phyloP scores from a whole-genome alignment of 75 land plant species.

The Pinus albicaulis region DNA sequence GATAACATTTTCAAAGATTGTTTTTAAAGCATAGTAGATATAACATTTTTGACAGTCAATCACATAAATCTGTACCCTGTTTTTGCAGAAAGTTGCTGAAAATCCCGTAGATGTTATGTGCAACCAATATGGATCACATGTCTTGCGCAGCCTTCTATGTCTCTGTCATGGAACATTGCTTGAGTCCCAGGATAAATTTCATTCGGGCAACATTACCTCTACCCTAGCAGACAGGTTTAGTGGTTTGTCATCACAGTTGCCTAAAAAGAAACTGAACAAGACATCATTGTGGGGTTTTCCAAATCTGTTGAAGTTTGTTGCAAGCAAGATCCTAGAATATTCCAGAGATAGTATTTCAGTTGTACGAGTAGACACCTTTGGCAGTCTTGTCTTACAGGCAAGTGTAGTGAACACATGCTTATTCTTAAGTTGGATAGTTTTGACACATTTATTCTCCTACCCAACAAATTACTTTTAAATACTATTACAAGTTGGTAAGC shows the following conservation, averaged over 20 bases:
- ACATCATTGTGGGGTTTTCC: constrained; percentile 43
- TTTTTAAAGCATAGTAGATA: not conserved
- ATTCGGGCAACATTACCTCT: constrained; percentile 27
- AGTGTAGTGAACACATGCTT: not conserved
- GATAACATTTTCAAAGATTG: not conserved
- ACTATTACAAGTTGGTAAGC: not conserved
- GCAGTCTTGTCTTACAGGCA: constrained; percentile 90
- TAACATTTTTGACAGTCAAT: not conserved
- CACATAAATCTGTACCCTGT: not conserved
- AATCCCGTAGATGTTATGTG: constrained; percentile 52
- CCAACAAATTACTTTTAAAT: not conserved
- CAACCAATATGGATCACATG: constrained; percentile 92
- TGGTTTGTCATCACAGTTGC: constrained; percentile 9
- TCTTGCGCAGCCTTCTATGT: constrained; percentile 76
- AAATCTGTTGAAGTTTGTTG: constrained; percentile 48
- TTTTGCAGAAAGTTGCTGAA: constrained; percentile 45
- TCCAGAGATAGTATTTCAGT: constrained; percentile 28
- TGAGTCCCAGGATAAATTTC: constrained; percentile 48
- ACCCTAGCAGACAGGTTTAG: constrained; percentile 47
- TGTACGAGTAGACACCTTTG: constrained; percentile 49
- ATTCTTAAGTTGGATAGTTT: not conserved
- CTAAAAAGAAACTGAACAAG: not conserved
- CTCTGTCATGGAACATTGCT: constrained; percentile 62
- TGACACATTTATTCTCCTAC: not conserved
- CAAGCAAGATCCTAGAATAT: constrained; percentile 44